phyloP scores from a whole-genome alignment of 1,284 basidiomycete species.

The Boletellus deceptivus region DNA sequence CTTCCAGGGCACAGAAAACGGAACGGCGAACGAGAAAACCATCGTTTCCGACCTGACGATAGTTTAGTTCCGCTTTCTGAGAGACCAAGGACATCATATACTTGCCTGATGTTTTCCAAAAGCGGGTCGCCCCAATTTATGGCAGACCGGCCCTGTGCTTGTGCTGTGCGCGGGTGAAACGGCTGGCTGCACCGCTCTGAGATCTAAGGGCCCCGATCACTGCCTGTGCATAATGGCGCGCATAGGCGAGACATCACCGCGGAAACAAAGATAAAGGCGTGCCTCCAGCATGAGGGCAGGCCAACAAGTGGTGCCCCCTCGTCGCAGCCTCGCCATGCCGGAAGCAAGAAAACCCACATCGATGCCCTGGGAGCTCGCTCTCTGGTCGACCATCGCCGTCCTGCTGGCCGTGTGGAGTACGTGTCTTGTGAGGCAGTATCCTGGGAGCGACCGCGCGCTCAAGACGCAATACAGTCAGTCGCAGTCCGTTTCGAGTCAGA shows the following conservation, averaged over 20 bases:
- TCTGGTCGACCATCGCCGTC: constrained; percentile 22
- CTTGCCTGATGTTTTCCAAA: background rate
- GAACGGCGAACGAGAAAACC: constrained; percentile 5
- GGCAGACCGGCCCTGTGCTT: background rate
- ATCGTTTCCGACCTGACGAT: constrained; percentile 5
- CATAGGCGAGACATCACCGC: background rate
- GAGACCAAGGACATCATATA: constrained; percentile 4
- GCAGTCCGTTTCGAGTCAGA: background rate
- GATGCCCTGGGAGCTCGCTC: constrained; percentile 17
- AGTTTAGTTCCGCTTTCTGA: background rate
- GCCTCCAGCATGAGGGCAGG: background rate
- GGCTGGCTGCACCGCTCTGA: background rate
- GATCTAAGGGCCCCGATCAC: background rate
- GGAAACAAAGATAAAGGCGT: constrained; percentile 4
- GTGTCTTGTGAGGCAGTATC: constrained; percentile 6
- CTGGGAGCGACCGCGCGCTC: background rate
- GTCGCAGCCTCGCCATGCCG: constrained; percentile 11
- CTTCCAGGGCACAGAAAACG: background rate
- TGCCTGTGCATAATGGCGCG: background rate
- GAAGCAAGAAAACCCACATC: constrained; percentile 4
- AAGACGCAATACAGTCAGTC: constrained; percentile 22
- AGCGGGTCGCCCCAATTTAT: constrained; percentile 1
- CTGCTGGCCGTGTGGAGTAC: constrained; percentile 24
- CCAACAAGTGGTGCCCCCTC: background rate
- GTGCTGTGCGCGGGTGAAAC: constrained; percentile 10